Percentiles rank a stretch among this genome's conserved stretches.
These are phyloP conservation scores for Apiotrichum siamense DNA, from an alignment of 1,284 basidiomycete genomes.

Conservation along the genomic window DNA sequence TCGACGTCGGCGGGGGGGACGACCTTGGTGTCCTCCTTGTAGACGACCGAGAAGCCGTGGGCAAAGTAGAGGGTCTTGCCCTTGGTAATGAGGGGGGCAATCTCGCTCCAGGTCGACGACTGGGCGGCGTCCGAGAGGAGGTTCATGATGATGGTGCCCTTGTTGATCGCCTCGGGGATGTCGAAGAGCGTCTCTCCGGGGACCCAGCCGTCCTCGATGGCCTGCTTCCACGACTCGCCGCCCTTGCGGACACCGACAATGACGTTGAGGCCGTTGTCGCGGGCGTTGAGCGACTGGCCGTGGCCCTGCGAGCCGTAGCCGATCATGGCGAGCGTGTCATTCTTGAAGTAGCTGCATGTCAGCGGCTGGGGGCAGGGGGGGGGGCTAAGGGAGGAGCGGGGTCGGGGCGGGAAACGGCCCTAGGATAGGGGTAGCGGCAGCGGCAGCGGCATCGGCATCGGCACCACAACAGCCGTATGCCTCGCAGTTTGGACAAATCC, in stretches of 20 bases:
- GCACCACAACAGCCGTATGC: no score
- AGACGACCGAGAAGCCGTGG: constrained; percentile 98
- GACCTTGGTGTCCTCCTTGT: constrained; percentile 95
- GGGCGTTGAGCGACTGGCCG: constrained; percentile 96
- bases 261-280: constrained; percentile 98
- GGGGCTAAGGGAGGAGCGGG: background rate
- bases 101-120: constrained; percentile 82
- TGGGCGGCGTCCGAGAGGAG: constrained; percentile 97
- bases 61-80: constrained; percentile 99
- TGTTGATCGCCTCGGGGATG: constrained; percentile 94
- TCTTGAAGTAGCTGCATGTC: constrained; percentile 73
- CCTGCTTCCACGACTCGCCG: constrained; percentile 91
- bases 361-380: background rate
- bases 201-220: constrained; percentile 95
- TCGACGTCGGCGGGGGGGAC: constrained; percentile 89
- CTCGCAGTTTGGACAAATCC: no score
- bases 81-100: constrained; percentile 92
- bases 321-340: constrained; percentile 97
- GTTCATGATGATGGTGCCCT: constrained; percentile 99
- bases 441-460: no score
- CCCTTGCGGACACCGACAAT: constrained; percentile 97
- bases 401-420: background rate
- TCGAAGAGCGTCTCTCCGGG: constrained; percentile 97
- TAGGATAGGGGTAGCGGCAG: background rate
- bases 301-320: constrained; percentile 98